Percentiles rank a stretch among this genome's conserved stretches.
phyloP scores from a whole-genome alignment of 805 yeast genomes.

The Debaryomyces tyrocola region DNA sequence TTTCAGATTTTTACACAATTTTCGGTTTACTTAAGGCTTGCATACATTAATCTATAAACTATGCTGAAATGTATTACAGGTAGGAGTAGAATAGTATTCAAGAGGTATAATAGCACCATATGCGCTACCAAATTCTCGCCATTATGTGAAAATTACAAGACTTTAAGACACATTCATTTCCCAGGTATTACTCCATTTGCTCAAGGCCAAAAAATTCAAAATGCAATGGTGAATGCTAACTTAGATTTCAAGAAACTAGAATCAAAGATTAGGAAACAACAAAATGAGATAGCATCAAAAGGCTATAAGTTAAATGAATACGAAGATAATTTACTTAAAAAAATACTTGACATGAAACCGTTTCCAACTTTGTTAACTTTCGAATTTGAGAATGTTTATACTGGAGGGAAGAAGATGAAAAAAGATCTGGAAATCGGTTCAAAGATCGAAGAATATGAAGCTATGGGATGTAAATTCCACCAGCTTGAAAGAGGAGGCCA shows the following conservation, averaged over 20 bases:
- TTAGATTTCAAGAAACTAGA: slow-evolving; percentile 57
- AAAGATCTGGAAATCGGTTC: slow-evolving; percentile 40
- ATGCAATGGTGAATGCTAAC: slow-evolving; percentile 53
- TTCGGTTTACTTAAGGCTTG: no score
- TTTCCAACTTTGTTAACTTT: slow-evolving; percentile 74
- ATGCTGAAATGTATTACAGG: background rate
- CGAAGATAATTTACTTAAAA: slow-evolving; percentile 46
- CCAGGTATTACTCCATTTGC: slow-evolving; percentile 39
- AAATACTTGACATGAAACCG: slow-evolving; percentile 45
- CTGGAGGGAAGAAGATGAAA: slow-evolving; percentile 86
- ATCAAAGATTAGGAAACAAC: slow-evolving; percentile 44
- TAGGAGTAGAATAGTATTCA: background rate
- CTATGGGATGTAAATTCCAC: slow-evolving; percentile 58
- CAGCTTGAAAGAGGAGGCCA: slow-evolving; percentile 93
- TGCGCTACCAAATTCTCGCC: slow-evolving; percentile 30
- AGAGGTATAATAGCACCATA: slow-evolving; percentile 10
- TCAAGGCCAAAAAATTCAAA: slow-evolving; percentile 58
- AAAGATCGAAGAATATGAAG: slow-evolving; percentile 25
- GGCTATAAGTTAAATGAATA: slow-evolving; percentile 44
- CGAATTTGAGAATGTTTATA: slow-evolving; percentile 83
- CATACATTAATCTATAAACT: no score
- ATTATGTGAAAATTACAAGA: slow-evolving; percentile 30
- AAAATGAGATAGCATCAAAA: slow-evolving; percentile 36
- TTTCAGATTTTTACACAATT: no score
- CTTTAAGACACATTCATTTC: slow-evolving; percentile 42